Evolutionary conservation across 208 protist genomes (phyloP).

Genomic region (Acanthamoeba royreba): DNA sequence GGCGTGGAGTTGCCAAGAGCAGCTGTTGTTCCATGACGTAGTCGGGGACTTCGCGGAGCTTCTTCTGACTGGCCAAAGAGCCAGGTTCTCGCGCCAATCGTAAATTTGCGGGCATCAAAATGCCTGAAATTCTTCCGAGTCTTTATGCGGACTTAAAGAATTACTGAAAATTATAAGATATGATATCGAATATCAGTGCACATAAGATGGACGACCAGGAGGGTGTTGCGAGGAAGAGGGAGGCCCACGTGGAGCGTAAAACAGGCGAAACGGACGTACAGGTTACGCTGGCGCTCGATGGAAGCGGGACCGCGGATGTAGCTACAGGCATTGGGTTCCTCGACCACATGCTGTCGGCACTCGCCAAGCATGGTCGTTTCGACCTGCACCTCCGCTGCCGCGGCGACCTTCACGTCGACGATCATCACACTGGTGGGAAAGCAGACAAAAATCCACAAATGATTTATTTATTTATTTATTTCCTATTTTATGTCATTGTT

Average conservation of each 20-base stretch:
- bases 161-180: too few species aligned
- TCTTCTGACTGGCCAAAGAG: too few species aligned
- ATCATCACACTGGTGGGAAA: constrained; percentile 77
- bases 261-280: constrained; percentile 74
- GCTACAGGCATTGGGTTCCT: constrained; percentile 77
- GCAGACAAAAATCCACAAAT: too few species aligned
- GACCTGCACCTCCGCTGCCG: constrained; percentile 65
- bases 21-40: too few species aligned
- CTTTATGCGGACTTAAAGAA: too few species aligned
- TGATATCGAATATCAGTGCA: neutral
- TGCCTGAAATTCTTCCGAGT: too few species aligned
- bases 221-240: constrained; percentile 13
- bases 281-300: constrained; percentile 62
- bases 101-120: too few species aligned
- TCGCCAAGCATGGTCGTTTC: constrained; percentile 78
- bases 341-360: constrained; percentile 80
- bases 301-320: constrained; percentile 57
- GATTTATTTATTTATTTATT: neutral
- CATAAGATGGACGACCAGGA: neutral
- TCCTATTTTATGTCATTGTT: neutral
- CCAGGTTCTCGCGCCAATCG: too few species aligned
- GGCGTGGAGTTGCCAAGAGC: too few species aligned
- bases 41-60: too few species aligned
- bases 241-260: constrained; percentile 50
- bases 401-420: constrained; percentile 80